Evolutionary conservation across 1,139 yeast genomes (phyloP).

Genomic region (Magnusiomyces tetraspermus): DNA sequence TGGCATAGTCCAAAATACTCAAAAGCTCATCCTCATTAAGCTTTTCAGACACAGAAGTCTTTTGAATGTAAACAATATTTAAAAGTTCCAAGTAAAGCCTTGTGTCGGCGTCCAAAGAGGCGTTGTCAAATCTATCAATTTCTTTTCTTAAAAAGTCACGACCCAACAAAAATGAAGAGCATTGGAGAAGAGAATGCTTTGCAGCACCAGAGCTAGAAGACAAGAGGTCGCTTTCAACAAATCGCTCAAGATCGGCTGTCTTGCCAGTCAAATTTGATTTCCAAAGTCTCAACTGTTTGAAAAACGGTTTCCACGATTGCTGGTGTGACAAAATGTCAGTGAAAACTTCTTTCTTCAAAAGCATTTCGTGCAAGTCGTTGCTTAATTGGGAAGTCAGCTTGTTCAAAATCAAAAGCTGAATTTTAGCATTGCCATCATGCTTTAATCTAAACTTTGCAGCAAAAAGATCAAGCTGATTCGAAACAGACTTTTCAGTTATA

Average conservation of each 20-base stretch:
- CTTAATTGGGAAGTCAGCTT: neutral
- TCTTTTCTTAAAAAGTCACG: constrained; percentile 39
- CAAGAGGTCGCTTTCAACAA: neutral
- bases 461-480: constrained; percentile 1
- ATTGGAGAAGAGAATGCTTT: neutral
- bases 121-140: constrained; percentile 62
- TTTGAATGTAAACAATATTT: neutral
- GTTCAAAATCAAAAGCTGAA: neutral
- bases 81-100: neutral
- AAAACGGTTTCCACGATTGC: neutral
- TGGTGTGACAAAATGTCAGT: neutral
- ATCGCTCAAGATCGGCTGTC: neutral
- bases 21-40: constrained; percentile 4
- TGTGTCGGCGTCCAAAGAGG: constrained; percentile 38
- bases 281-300: constrained; percentile 1
- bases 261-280: neutral
- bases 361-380: constrained; percentile 7
- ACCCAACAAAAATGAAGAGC: constrained; percentile 1
- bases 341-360: constrained; percentile 2
- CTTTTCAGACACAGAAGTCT: neutral
- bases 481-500: neutral
- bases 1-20: constrained; percentile 10
- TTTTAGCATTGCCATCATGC: neutral
- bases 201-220: neutral
- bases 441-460: constrained; percentile 6